A percentile compares a stretch with the other conserved stretches of the same genome.
These are phyloP conservation scores for Magnaporthales sp. DNA, from an alignment of 2,329 filamentous ascomycete species.

Conservation along the genomic window DNA sequence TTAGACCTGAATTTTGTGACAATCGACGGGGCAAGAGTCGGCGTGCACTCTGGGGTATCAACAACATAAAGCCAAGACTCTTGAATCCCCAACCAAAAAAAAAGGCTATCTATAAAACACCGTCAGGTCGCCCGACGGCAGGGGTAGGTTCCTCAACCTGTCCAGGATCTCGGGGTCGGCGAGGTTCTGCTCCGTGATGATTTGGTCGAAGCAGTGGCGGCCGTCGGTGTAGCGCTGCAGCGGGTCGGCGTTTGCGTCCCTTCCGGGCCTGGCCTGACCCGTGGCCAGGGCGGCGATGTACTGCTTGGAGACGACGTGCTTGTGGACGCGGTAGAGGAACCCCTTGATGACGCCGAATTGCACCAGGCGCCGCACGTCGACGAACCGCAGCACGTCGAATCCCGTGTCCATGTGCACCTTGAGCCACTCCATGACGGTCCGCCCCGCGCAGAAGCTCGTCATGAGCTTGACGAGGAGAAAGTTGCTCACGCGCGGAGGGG, in stretches of 20 bases:
- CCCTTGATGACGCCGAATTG: slow-evolving; percentile 97
- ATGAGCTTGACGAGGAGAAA: slow-evolving; percentile 75
- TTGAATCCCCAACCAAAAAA: neutral
- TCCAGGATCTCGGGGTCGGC: slow-evolving; percentile 63
- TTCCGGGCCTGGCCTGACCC: slow-evolving; percentile 34
- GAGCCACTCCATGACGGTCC: slow-evolving; percentile 83
- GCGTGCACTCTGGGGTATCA: neutral
- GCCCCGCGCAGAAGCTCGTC: slow-evolving; percentile 72
- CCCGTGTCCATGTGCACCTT: slow-evolving; percentile 60
- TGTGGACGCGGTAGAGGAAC: slow-evolving; percentile 85
- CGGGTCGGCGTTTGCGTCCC: slow-evolving; percentile 26
- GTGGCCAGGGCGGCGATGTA: slow-evolving; percentile 48
- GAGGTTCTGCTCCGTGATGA: slow-evolving; percentile 66
- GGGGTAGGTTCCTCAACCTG: slow-evolving; percentile 50
- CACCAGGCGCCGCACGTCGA: slow-evolving; percentile 85
- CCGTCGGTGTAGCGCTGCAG: slow-evolving; percentile 66
- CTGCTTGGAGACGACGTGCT: slow-evolving; percentile 68
- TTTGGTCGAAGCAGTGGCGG: slow-evolving; percentile 70
- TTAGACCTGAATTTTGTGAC: neutral
- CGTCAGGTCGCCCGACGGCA: slow-evolving; percentile 42
- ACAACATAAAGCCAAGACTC: neutral
- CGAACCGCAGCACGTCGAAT: slow-evolving; percentile 58
- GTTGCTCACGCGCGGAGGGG: slow-evolving; percentile 35
- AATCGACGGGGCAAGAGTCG: neutral
- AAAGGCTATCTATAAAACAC: slow-evolving; percentile 40